Percentiles rank a stretch among this genome's conserved stretches.
phyloP scores from a whole-genome alignment of 805 yeast species.

The Myxozyma mucilagina region DNA sequence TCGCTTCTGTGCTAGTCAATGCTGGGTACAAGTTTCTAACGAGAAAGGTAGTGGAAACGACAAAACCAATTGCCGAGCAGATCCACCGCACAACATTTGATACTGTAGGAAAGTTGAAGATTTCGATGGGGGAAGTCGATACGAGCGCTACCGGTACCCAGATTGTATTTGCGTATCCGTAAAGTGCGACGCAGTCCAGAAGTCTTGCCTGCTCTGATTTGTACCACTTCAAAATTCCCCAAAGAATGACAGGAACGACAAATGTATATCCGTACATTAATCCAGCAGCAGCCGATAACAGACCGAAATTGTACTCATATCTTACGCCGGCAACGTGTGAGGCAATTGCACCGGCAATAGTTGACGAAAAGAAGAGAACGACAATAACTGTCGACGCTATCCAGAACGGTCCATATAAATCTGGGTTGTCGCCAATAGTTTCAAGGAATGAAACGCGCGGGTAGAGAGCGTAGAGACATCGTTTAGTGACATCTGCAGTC shows the following conservation, averaged over 20 bases:
- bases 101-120: slow-evolving; percentile 43
- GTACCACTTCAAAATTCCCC: slow-evolving; percentile 54
- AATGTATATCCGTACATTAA: slow-evolving; percentile 77
- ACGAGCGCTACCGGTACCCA: slow-evolving; percentile 78
- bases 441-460: slow-evolving; percentile 47
- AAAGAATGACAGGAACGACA: slow-evolving; percentile 57
- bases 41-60: slow-evolving; percentile 58
- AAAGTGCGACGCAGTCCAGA: slow-evolving; percentile 66
- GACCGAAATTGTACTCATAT: slow-evolving; percentile 60
- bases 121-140: slow-evolving; percentile 35
- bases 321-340: slow-evolving; percentile 47
- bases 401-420: slow-evolving; percentile 90
- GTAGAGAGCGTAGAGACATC: slow-evolving; percentile 58
- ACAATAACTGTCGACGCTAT: slow-evolving; percentile 79
- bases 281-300: slow-evolving; percentile 66
- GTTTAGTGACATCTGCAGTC: slow-evolving; percentile 58
- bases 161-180: slow-evolving; percentile 78
- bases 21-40: slow-evolving; percentile 48
- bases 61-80: slow-evolving; percentile 59
- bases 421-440: slow-evolving; percentile 54
- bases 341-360: slow-evolving; percentile 66
- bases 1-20: slow-evolving; percentile 44
- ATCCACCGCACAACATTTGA: slow-evolving; percentile 60
- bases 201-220: slow-evolving; percentile 54
- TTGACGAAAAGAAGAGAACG: slow-evolving; percentile 70